Base-by-base conservation (phyloP, 202 grass and related monocot genomes). In the Thinopyrum obtusiflorum region DNA sequence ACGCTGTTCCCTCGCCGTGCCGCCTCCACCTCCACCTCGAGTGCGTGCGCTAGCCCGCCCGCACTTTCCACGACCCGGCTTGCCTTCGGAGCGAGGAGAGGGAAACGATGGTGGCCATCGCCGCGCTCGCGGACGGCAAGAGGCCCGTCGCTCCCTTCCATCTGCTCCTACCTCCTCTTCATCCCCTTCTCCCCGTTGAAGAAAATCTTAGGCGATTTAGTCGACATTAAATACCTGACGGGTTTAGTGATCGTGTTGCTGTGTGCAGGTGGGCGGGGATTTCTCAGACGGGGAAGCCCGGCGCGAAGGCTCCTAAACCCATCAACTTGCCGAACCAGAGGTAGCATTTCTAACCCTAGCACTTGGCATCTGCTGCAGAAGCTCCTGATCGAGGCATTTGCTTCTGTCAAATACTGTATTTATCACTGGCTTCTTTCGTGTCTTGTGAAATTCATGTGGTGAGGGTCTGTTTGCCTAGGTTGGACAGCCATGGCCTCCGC, bases 401-500 rank as follows among this genome's bases (percentile, higher is more conserved):
- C 69, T 37, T 72, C 25, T 80, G 65, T 23, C 4, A n/a, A 11
- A 23, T 24, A n/a, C n/a, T n/a, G n/a, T n/a, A n/a, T 39, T 61
- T 12, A 11, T 83, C 24, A 10, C 68, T 42, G 24, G 9, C 31
- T 68, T 27, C n/a, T 76, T 55, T 76, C 15, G 39, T 81, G 47
- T 60, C 13, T 61, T 64, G 26, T 69, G 26, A 33, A 76, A 70
- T 65, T 37, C 70, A 62, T 85, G 66, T 75, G 47, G 20, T 28
- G 51, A 25, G 51, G 6, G 6, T 42, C 64, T 78, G 32, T 53
- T 85, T 62, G 83, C 83, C 79, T 83, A 90, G 89, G 87, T 94
- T 92, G 89, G 87, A 86, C 57, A 87, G 82, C 66, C 64, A 89
- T 89, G 92, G 87, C 32, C 29, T 91, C 53, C 92, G 66, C 51